These are phyloP conservation scores for Curvularia hawaiiensis DNA, from an alignment of 2,329 filamentous ascomycete species.

Conservation along the genomic window DNA sequence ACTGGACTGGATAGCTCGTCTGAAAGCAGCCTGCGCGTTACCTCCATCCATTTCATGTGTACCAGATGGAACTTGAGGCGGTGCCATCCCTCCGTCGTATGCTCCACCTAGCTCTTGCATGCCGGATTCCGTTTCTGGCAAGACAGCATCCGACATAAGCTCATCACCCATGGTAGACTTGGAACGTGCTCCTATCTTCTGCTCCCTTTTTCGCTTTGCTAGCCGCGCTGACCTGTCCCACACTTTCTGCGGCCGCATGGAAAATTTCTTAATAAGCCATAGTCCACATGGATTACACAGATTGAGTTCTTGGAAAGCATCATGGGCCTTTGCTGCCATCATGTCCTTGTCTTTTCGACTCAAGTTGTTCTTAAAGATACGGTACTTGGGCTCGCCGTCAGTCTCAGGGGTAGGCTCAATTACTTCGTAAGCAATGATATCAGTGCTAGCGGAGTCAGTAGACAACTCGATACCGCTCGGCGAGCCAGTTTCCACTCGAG, in stretches of 20 bases:
- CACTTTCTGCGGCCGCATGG: conserved; percentile 79
- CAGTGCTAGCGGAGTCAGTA: conserved; percentile 66
- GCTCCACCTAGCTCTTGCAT: conserved; percentile 18
- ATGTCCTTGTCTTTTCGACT: conserved; percentile 66
- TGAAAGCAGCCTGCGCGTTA: conserved; percentile 48
- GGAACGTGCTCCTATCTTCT: conserved; percentile 44
- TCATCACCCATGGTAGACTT: conserved; percentile 54
- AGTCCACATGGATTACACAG: conserved; percentile 97
- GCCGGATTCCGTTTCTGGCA: conserved; percentile 38
- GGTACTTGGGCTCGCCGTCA: conserved; percentile 68
- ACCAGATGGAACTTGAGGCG: conserved; percentile 12
- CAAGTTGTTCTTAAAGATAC: conserved; percentile 78
- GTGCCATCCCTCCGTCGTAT: conserved; percentile 20
- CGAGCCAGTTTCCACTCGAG: conserved; percentile 72
- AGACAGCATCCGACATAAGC: conserved; percentile 39
- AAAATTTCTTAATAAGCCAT: conserved; percentile 88
- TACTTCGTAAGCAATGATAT: conserved; percentile 57
- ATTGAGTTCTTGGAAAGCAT: conserved; percentile 69
- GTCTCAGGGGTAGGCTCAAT: conserved; percentile 55
- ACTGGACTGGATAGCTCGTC: conserved; percentile 65
- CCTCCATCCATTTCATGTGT: conserved; percentile 20
- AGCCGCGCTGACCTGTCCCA: conserved; percentile 66
- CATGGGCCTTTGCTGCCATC: conserved; percentile 14
- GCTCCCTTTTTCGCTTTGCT: conserved; percentile 44
- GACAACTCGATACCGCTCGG: conserved; percentile 74